Conservation (phyloP, 116 monocot genomes). For the Thalassia testudinum region DNA sequence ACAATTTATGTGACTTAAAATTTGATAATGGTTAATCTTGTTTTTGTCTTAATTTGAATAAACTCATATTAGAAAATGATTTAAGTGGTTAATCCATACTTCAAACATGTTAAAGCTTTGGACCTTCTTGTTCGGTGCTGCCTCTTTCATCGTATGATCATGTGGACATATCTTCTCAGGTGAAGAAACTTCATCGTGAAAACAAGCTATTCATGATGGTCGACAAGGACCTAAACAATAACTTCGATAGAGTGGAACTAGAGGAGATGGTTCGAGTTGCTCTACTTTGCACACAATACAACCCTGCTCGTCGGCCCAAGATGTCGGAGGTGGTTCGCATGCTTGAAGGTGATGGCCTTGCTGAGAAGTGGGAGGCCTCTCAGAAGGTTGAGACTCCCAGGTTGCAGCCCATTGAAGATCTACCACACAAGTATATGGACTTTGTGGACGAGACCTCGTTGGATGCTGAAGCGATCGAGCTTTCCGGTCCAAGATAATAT, state of each 20-base stretch:
- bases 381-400: conserved; percentile 42
- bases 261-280: conserved; percentile 97
- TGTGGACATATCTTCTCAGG: no score
- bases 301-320: conserved; percentile 71
- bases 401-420: conserved; percentile 24
- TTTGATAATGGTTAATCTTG: no score
- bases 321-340: conserved; percentile 94
- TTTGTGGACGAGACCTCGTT: conserved; percentile 59
- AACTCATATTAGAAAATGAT: no score
- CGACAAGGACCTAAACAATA: conserved; percentile 65
- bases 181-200: conserved; percentile 79
- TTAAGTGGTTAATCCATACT: no score
- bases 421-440: conserved; percentile 36
- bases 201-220: conserved; percentile 55
- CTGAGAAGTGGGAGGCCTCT: conserved; percentile 82
- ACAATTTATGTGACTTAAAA: no score
- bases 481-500: conserved; percentile 90
- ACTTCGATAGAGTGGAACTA: conserved; percentile 55
- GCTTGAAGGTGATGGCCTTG: conserved; percentile 90
- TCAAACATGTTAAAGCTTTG: no score
- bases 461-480: conserved; percentile 70
- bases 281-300: conserved; percentile 72
- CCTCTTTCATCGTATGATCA: no score
- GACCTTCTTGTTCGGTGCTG: no score
- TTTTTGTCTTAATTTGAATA: no score